phyloP scores from a whole-genome alignment of 371 early-diverging fungal species.

The Syncephalastrum sp. region DNA sequence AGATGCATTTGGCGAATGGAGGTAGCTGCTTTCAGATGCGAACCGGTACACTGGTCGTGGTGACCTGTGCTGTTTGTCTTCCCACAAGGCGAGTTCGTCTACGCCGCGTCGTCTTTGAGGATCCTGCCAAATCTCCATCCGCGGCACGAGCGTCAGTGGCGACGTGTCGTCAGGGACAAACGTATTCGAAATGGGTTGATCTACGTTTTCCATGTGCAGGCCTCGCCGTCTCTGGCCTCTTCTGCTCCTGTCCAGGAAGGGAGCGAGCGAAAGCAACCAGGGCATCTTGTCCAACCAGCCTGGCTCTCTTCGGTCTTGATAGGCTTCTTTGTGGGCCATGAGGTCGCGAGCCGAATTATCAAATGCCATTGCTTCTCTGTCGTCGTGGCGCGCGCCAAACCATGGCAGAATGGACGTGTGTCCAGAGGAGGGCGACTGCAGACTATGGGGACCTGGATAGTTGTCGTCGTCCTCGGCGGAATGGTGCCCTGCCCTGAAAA shows the following conservation, averaged over 20 bases:
- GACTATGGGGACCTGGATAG: neutral
- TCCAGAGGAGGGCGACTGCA: neutral
- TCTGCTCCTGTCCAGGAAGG: neutral
- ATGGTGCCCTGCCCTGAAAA: slow-evolving; percentile 15
- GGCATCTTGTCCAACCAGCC: too few species aligned
- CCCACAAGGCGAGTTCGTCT: slow-evolving; percentile 44
- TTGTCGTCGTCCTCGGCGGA: neutral
- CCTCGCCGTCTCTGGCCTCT: slow-evolving; percentile 1
- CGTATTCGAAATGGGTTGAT: slow-evolving; percentile 20
- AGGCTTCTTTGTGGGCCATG: neutral
- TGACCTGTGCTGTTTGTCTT: slow-evolving; percentile 18
- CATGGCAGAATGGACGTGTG: neutral
- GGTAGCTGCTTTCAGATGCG: neutral
- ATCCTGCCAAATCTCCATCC: slow-evolving; percentile 34
- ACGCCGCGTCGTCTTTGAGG: slow-evolving; percentile 42
- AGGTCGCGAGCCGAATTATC: slow-evolving; percentile 11
- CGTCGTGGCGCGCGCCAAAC: neutral
- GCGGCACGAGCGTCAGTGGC: slow-evolving; percentile 36
- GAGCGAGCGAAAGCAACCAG: too few species aligned
- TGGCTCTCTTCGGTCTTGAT: neutral
- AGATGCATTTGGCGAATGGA: neutral
- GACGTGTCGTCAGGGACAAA: slow-evolving; percentile 31
- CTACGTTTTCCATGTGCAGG: slow-evolving; percentile 5
- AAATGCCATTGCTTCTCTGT: slow-evolving; percentile 4
- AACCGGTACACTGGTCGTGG: slow-evolving; percentile 1